Evolutionary conservation across 2,329 filamentous ascomycete species (phyloP).

Genomic region (Bipolaris sorokiniana): DNA sequence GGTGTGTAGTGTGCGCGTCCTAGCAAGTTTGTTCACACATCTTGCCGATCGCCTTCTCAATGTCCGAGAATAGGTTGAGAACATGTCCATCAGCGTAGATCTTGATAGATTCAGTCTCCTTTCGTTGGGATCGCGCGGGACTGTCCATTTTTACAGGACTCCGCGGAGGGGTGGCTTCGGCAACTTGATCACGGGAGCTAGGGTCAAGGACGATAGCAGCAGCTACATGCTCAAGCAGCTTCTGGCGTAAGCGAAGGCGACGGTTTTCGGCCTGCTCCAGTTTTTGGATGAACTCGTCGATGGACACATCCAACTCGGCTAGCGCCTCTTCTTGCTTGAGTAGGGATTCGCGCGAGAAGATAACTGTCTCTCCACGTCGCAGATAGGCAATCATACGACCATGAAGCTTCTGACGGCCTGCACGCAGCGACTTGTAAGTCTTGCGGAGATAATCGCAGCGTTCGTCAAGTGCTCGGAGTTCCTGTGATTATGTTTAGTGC

Average conservation of each 20-base stretch:
- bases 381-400: constrained; percentile 78
- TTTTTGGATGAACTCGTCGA: constrained; percentile 81
- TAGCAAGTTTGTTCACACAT: constrained; percentile 52
- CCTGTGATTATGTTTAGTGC: constrained; percentile 55
- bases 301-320: constrained; percentile 75
- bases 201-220: constrained; percentile 60
- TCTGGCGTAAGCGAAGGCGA: constrained; percentile 75
- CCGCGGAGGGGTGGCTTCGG: constrained; percentile 47
- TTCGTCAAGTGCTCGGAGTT: constrained; percentile 77
- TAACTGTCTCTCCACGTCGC: constrained; percentile 71
- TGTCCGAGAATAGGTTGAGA: constrained; percentile 51
- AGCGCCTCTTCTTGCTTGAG: constrained; percentile 81
- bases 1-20: constrained; percentile 19
- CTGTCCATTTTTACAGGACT: constrained; percentile 49
- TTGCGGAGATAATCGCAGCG: constrained; percentile 78
- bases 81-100: constrained; percentile 53
- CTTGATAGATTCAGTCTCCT: constrained; percentile 52
- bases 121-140: constrained; percentile 41
- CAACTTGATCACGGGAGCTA: constrained; percentile 32
- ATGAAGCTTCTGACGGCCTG: constrained; percentile 78
- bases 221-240: constrained; percentile 80
- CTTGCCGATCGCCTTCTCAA: constrained; percentile 51
- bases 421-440: constrained; percentile 75
- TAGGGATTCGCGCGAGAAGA: constrained; percentile 75
- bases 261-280: constrained; percentile 82